These are phyloP conservation scores for Pythium pectinolyticum DNA, from an alignment of 352 stramenopile species.

Conservation along the genomic window DNA sequence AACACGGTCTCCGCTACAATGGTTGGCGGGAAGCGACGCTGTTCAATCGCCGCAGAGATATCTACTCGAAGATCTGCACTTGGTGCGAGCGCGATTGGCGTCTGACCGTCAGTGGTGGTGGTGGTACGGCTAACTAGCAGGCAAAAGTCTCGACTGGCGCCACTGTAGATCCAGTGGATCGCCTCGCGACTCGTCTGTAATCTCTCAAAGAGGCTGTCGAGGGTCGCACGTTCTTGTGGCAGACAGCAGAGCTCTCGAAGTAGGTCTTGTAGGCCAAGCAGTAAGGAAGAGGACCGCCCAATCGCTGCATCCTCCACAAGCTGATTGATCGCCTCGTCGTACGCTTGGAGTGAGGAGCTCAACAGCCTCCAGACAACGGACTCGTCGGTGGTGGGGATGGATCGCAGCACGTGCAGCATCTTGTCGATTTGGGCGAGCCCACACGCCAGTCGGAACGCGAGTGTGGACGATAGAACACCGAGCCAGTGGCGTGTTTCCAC, in stretches of 20 bases:
- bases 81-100: neutral
- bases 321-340: neutral
- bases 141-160: slow-evolving; percentile 6
- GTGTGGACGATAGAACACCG: neutral
- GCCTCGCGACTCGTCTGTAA: slow-evolving; percentile 10
- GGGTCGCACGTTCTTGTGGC: neutral
- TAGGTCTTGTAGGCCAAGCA: slow-evolving; percentile 9
- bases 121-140: slow-evolving; percentile 14
- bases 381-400: neutral
- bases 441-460: slow-evolving; percentile 1
- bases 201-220: slow-evolving; percentile 13
- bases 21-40: slow-evolving; percentile 36
- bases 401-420: neutral
- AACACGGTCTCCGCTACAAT: slow-evolving; percentile 46
- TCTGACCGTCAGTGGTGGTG: neutral
- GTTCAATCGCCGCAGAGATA: slow-evolving; percentile 35
- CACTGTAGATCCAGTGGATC: slow-evolving; percentile 14
- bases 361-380: neutral
- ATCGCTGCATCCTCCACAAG: slow-evolving; percentile 17
- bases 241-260: slow-evolving; percentile 8
- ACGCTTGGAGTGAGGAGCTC: neutral
- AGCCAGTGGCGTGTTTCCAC: slow-evolving; percentile 30
- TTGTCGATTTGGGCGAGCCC: neutral
- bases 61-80: slow-evolving; percentile 18
- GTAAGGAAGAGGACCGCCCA: slow-evolving; percentile 3